Conservation (phyloP, 2,329 filamentous ascomycete genomes). For the Stemphylium beticola region DNA sequence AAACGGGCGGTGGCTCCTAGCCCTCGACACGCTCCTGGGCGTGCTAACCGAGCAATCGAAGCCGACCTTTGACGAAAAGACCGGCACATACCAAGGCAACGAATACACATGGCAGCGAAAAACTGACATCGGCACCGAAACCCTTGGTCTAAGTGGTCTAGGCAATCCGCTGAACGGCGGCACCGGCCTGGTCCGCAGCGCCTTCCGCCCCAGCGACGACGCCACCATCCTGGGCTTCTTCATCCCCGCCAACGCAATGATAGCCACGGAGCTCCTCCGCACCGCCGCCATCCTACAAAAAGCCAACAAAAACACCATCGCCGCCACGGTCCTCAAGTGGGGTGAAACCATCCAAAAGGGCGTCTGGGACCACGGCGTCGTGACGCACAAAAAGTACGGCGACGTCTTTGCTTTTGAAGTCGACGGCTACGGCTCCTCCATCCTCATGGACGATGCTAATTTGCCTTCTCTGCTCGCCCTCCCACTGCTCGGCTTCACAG, state of each 20-base stretch:
- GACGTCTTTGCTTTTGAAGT: constrained; percentile 87
- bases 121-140: constrained; percentile 87
- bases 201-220: constrained; percentile 94
- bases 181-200: constrained; percentile 86
- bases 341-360: constrained; percentile 73
- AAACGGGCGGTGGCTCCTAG: constrained; percentile 76
- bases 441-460: constrained; percentile 91
- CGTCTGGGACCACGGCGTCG: constrained; percentile 83
- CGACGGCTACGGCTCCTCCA: constrained; percentile 81
- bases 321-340: constrained; percentile 59
- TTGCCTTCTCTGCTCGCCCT: constrained; percentile 80
- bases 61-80: constrained; percentile 76
- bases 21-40: constrained; percentile 73
- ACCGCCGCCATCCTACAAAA: constrained; percentile 72
- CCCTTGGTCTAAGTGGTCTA: constrained; percentile 77
- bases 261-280: constrained; percentile 84
- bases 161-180: constrained; percentile 90
- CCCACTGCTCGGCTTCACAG: constrained; percentile 78
- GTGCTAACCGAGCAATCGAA: constrained; percentile 80
- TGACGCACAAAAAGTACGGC: constrained; percentile 75
- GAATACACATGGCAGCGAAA: constrained; percentile 85
- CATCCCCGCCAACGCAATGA: constrained; percentile 95
- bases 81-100: constrained; percentile 70
- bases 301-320: constrained; percentile 62
- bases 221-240: constrained; percentile 93